phyloP scores from a whole-genome alignment of 495 filamentous ascomycete genomes.

The Thozetella sp. region DNA sequence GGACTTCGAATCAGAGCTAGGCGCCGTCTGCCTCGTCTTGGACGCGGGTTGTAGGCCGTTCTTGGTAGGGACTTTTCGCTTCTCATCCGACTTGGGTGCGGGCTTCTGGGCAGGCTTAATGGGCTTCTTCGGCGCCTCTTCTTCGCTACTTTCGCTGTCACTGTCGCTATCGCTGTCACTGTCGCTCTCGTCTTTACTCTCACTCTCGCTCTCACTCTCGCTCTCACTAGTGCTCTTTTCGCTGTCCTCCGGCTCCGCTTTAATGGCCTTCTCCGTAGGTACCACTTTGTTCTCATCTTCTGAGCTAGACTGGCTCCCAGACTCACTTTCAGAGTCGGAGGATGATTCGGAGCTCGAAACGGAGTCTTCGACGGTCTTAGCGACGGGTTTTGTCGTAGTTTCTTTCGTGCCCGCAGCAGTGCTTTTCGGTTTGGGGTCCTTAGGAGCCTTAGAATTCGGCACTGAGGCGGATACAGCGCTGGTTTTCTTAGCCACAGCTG shows the following conservation, averaged over 20 bases:
- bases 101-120: constrained; percentile 9
- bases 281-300: background rate
- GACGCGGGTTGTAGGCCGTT: background rate
- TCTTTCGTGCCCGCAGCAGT: background rate
- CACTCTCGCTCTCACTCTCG: constrained; percentile 25
- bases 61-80: background rate
- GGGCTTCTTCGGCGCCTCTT: constrained; percentile 13
- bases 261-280: background rate
- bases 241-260: constrained; percentile 4
- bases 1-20: constrained; percentile 3
- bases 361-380: background rate
- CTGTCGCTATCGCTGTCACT: constrained; percentile 27
- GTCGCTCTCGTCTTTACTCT: constrained; percentile 25
- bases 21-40: background rate
- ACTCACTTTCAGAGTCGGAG: background rate
- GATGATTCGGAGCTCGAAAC: background rate
- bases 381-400: background rate
- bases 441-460: background rate
- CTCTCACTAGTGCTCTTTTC: constrained; percentile 16
- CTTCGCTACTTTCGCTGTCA: constrained; percentile 27
- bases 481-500: constrained; percentile 2
- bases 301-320: background rate
- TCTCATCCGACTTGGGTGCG: constrained; percentile 12
- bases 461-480: background rate
- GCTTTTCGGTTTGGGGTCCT: background rate